A percentile compares a stretch with the other conserved stretches of the same genome.
These are phyloP conservation scores for Starmerella bacillaris DNA, from an alignment of 805 yeast species.

Conservation along the genomic window DNA sequence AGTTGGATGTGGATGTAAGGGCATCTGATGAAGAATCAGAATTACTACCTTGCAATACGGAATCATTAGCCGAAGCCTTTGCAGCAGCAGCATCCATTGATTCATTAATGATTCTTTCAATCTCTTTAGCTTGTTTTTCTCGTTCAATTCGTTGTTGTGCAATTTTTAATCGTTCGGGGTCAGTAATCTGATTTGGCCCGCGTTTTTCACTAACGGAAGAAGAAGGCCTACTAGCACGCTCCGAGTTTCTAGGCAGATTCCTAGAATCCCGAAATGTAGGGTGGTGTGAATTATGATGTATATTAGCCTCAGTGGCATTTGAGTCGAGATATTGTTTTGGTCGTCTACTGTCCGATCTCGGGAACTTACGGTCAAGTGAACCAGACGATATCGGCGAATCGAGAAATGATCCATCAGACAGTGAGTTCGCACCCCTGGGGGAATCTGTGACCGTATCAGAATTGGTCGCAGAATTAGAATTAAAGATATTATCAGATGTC, in stretches of 20 bases:
- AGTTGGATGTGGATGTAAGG: background rate
- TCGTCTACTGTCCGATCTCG: too few species aligned
- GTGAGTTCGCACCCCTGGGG: too few species aligned
- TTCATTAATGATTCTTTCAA: conserved; percentile 19
- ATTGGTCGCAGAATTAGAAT: background rate
- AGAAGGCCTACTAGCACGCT: background rate
- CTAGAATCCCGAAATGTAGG: too few species aligned
- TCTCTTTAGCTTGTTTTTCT: conserved; percentile 23
- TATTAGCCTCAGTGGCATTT: too few species aligned
- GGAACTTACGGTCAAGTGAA: too few species aligned
- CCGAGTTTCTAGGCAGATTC: background rate
- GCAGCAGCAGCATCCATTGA: conserved; percentile 7
- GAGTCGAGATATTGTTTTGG: too few species aligned
- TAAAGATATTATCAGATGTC: background rate
- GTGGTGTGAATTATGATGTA: too few species aligned
- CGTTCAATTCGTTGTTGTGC: conserved; percentile 11
- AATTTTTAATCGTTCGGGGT: background rate
- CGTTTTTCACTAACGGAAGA: background rate
- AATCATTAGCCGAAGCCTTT: background rate
- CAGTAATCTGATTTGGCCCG: background rate
- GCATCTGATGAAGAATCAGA: background rate
- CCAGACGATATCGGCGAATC: too few species aligned
- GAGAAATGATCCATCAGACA: too few species aligned
- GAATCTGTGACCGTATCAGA: background rate
- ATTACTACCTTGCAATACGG: background rate